A percentile compares a stretch with the other conserved stretches of the same genome.
These are phyloP conservation scores for Talaromyces sp. DNA, from an alignment of 2,329 filamentous ascomycete species.

Conservation along the genomic window DNA sequence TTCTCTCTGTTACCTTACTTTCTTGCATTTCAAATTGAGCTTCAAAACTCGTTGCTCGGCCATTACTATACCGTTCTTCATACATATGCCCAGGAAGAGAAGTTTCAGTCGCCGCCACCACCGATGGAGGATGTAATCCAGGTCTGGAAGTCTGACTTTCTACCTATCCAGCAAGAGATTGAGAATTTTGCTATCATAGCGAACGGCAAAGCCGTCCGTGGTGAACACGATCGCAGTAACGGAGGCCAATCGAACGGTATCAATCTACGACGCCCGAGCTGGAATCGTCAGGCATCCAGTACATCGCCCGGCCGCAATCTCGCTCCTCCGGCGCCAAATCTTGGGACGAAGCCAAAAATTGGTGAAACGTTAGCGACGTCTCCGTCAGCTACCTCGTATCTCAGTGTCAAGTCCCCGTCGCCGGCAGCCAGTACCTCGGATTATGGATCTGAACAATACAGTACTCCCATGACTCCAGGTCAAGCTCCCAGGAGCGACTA, in stretches of 20 bases:
- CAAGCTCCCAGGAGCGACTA: conserved; percentile 44
- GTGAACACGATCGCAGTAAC: conserved; percentile 53
- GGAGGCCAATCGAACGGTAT: conserved; percentile 35
- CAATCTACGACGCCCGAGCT: conserved; percentile 38
- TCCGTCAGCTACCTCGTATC: conserved; percentile 29
- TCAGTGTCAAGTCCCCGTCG: conserved; percentile 21
- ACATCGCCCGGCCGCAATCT: conserved; percentile 27
- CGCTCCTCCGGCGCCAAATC: conserved; percentile 29
- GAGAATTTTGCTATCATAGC: conserved; percentile 64
- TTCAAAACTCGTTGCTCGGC: conserved; percentile 74
- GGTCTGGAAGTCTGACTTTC: conserved; percentile 62
- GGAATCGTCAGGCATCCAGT: conserved; percentile 28
- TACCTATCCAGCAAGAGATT: conserved; percentile 61
- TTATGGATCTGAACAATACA: conserved; percentile 17
- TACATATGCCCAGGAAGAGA: conserved; percentile 66
- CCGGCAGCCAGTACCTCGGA: conserved; percentile 26
- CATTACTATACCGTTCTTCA: conserved; percentile 75
- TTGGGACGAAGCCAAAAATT: conserved; percentile 28
- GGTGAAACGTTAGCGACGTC: conserved; percentile 23
- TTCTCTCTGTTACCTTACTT: conserved; percentile 73
- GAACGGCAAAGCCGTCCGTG: conserved; percentile 63
- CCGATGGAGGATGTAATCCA: conserved; percentile 68
- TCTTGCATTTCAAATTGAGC: conserved; percentile 66
- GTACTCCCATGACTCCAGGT: conserved; percentile 26
- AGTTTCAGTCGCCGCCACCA: conserved; percentile 69